phyloP scores from a whole-genome alignment of 1,139 yeast genomes.

The Sugiyamaella pinicola region DNA sequence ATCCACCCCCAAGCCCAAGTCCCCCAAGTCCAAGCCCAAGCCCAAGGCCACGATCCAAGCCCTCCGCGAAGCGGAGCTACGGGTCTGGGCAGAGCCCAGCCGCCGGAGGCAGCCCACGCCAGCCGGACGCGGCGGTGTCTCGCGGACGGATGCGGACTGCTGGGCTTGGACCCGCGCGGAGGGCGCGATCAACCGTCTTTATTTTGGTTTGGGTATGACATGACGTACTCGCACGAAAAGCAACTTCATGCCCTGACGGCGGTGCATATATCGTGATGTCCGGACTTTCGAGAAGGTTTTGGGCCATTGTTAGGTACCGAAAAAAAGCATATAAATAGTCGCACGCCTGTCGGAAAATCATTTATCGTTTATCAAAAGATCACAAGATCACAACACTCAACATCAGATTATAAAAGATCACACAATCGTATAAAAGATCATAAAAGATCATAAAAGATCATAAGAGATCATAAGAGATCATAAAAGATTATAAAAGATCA shows the following conservation, averaged over 20 bases:
- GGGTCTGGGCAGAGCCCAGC: not conserved
- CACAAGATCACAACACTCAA: not conserved
- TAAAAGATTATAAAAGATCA: no score
- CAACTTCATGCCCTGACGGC: not conserved
- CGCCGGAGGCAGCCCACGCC: not conserved
- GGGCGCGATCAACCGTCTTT: not conserved
- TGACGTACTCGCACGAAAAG: not conserved
- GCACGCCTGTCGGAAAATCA: not conserved
- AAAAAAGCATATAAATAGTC: not conserved
- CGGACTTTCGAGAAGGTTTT: constrained; percentile 1
- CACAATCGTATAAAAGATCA: no score
- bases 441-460: no score
- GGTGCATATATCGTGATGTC: not conserved
- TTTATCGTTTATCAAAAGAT: not conserved
- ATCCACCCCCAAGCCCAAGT: not conserved
- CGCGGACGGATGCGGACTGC: no score
- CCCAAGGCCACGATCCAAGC: not conserved
- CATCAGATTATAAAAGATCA: no score
- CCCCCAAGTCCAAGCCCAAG: not conserved
- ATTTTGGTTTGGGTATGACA: not conserved
- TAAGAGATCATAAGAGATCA: no score
- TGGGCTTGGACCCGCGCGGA: no score
- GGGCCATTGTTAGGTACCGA: not conserved
- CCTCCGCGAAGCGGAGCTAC: not conserved
- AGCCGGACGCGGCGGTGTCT: not conserved